Conservation (phyloP, 2,329 filamentous ascomycete genomes). For the Fusarium illudens region DNA sequence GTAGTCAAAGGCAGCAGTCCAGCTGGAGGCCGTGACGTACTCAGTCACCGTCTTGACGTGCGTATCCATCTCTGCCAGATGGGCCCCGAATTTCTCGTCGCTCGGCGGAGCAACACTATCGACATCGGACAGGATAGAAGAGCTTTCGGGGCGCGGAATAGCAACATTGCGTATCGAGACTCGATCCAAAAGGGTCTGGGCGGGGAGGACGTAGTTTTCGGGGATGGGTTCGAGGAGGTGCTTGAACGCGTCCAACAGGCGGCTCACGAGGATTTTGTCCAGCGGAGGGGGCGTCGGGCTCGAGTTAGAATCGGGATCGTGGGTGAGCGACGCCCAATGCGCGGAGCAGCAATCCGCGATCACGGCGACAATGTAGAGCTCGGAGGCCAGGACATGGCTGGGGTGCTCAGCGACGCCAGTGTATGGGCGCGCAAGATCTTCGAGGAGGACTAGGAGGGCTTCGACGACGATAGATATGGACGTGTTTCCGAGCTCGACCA, state of each 20-base stretch:
- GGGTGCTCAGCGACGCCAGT: slow-evolving; percentile 62
- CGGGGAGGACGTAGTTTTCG: slow-evolving; percentile 64
- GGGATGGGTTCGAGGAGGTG: slow-evolving; percentile 66
- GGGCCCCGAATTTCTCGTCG: slow-evolving; percentile 45
- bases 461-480: slow-evolving; percentile 65
- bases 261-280: slow-evolving; percentile 60
- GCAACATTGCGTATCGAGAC: slow-evolving; percentile 49
- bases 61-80: slow-evolving; percentile 59
- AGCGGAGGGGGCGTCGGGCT: slow-evolving; percentile 50
- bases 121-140: slow-evolving; percentile 25
- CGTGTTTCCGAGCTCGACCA: slow-evolving; percentile 66
- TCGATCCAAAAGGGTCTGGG: slow-evolving; percentile 66
- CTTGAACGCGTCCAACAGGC: slow-evolving; percentile 65
- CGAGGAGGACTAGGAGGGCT: slow-evolving; percentile 64
- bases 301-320: slow-evolving; percentile 31
- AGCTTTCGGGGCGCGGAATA: slow-evolving; percentile 44
- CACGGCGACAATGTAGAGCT: slow-evolving; percentile 70
- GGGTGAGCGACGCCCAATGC: slow-evolving; percentile 62
- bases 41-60: slow-evolving; percentile 67
- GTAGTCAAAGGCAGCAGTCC: slow-evolving; percentile 67
- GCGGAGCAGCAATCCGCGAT: slow-evolving; percentile 71
- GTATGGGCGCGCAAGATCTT: slow-evolving; percentile 66
- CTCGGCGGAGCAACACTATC: slow-evolving; percentile 23
- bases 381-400: slow-evolving; percentile 68
- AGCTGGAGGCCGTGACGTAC: slow-evolving; percentile 71